Base-by-base conservation (phyloP, 2,329 filamentous ascomycete genomes). In the Pseudocercospora macadamiae region DNA sequence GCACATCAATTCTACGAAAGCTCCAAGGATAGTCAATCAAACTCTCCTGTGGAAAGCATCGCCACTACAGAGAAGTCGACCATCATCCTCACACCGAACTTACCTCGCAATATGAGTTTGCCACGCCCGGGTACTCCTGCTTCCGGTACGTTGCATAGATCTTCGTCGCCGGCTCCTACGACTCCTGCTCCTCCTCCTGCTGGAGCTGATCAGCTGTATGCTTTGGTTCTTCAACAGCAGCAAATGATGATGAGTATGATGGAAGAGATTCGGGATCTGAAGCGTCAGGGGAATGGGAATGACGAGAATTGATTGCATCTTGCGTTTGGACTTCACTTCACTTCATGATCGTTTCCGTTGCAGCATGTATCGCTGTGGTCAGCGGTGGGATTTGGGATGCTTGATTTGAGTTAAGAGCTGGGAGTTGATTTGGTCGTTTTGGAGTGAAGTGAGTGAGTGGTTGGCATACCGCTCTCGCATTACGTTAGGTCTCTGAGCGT, bases 1-100 rank as follows among this genome's bases (percentile, higher is more conserved):
- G 67, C 67, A 1, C 62, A 61, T 47, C 64, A 68, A 12, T 70
- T 64, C 53, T 70, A 68, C 25, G 60, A 62, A 6, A 28, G 34
- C 14, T 28, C 52, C 16, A 28, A 26, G 7, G 25, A 39, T 18
- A 18, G 32, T 9, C 12, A 19, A 18, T 26, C 8, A 5, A 26
- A 49, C 14, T 61, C 58, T 37, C 53, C 59, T 25, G 42, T n/a
- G 6, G 49, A 39, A 23, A 57, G 44, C 18, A n/a, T 58, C 10
- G 30, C 55, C 2, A 48, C 48, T n/a, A 63, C 49, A 2, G 61
- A 62, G 47, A 52, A 47, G 18, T 65, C 56, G 4, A 61, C 51
- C 1, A 60, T 57, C 48, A 54, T 63, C 19, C 30, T 61, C 10
- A 60, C 60, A 10, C 61, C 60, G 2, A 60, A 58, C 26, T 18